Base-by-base conservation (phyloP, 805 yeast species). In the Metschnikowia kofuensis region DNA sequence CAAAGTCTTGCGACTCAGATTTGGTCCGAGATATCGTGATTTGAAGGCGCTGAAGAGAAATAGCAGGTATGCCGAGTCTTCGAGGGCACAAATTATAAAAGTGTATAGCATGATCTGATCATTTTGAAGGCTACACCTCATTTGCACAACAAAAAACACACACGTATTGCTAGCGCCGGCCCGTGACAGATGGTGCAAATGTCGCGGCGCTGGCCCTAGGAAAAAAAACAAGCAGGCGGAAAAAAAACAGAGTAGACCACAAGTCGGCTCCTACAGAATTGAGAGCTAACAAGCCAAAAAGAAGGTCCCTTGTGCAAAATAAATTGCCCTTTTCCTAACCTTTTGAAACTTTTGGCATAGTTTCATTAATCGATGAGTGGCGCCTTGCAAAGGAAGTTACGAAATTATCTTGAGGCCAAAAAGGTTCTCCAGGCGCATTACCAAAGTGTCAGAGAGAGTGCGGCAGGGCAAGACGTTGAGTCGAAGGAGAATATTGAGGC, bases 401-500 rank as follows among this genome's bases (percentile, higher is more conserved):
- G 49, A 35, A 47, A 38, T 31, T 55, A 40, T 36, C 48, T 56
- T 15, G 32, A 40, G 14, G 44, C 38, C 21, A 45, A 45, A 21
- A 21, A 21, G 13, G 50, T 44, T 14, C 51, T 56, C 14, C 47
- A 49, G 29, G 35, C 38, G 32, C 45, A 47, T 44, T 56, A 56
- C 47, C 31, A 9, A 35, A 9, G 28, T 31, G 31, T 46, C 12
- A 29, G 27, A 31, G 42, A 29, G 14, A 26, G 35, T 15, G 45
- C 45, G 42, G 37, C 11, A 27, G 45, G 37, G 38, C 46, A 35
- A 31, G 48, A 38, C 29, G 55, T 59, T 37, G 57, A 55, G 16
- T 35, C 49, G 16, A 40, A 38, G 34, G 48, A 44, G 28, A 42
- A 38, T 31, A 54, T 59, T 40, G 57, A 55, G 16, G 45, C 58